Percentiles rank a stretch among this genome's conserved stretches.
phyloP scores from a whole-genome alignment of 768 basidiomycete genomes.

The Tubosaeta brunneosetosa region DNA sequence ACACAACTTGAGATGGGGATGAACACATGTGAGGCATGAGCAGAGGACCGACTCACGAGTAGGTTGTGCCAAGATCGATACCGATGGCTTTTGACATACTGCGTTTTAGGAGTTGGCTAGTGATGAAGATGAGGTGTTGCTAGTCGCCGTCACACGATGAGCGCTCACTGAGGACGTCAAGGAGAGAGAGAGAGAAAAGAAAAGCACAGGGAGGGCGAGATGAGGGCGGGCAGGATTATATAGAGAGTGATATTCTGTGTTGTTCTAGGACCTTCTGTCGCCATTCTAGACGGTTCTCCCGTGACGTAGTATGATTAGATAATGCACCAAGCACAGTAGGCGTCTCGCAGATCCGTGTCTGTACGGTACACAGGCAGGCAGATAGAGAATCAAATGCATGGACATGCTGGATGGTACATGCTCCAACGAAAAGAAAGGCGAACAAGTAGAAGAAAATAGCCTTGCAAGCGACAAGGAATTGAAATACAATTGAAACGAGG shows the following conservation, averaged over 20 bases:
- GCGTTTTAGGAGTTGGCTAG: slow-evolving; percentile 7
- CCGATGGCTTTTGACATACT: slow-evolving; percentile 85
- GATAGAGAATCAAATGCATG: slow-evolving; percentile 25
- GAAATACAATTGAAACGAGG: slow-evolving; percentile 17
- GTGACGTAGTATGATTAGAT: slow-evolving; percentile 32
- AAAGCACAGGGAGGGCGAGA: slow-evolving; percentile 9
- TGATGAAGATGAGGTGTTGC: slow-evolving; percentile 5
- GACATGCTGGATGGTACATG: slow-evolving; percentile 22
- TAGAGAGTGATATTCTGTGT: slow-evolving; percentile 25
- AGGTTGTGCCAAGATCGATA: slow-evolving; percentile 90
- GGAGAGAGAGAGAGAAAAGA: slow-evolving; percentile 5
- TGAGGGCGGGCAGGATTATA: slow-evolving; percentile 21
- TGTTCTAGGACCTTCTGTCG: slow-evolving; percentile 33
- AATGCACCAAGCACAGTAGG: slow-evolving; percentile 19
- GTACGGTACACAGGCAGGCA: slow-evolving; percentile 20
- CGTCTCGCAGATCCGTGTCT: slow-evolving; percentile 25
- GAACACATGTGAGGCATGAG: slow-evolving; percentile 1
- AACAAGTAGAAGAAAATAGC: slow-evolving; percentile 9
- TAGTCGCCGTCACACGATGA: neutral
- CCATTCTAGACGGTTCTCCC: slow-evolving; percentile 31
- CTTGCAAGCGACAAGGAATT: slow-evolving; percentile 12
- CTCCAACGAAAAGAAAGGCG: slow-evolving; percentile 12
- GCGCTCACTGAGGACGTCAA: slow-evolving; percentile 18
- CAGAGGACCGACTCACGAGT: slow-evolving; percentile 57
- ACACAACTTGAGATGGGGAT: slow-evolving; percentile 63